A percentile compares a stretch with the other conserved stretches of the same genome.
These are phyloP conservation scores for Colletotrichum magnum DNA, from an alignment of 2,329 filamentous ascomycete genomes.

Conservation along the genomic window DNA sequence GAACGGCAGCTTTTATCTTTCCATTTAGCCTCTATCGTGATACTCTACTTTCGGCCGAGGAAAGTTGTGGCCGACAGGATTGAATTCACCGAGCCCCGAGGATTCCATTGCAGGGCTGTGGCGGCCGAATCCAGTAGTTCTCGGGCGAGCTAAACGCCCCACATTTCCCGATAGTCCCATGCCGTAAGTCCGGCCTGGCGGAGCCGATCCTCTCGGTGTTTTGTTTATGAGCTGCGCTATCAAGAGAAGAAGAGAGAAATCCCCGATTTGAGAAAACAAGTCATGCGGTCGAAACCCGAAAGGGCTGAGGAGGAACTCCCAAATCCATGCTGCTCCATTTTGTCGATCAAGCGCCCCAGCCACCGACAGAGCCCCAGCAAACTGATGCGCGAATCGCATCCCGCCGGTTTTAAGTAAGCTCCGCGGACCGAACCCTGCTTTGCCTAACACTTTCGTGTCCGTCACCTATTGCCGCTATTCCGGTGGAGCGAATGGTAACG, in stretches of 20 bases:
- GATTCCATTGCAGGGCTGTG: neutral
- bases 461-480: neutral
- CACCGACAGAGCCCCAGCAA: neutral
- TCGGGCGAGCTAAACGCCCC: neutral
- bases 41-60: neutral
- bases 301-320: neutral
- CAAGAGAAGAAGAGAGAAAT: neutral
- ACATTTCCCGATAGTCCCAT: slow-evolving; percentile 12
- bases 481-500: slow-evolving; percentile 7
- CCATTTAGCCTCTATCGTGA: slow-evolving; percentile 2
- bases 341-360: slow-evolving; percentile 14
- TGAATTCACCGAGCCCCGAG: slow-evolving; percentile 17
- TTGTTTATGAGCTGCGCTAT: slow-evolving; percentile 11
- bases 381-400: slow-evolving; percentile 32
- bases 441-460: slow-evolving; percentile 1
- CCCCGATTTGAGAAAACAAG: neutral
- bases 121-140: neutral
- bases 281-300: neutral
- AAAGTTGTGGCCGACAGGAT: neutral
- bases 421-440: neutral
- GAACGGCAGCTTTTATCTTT: neutral
- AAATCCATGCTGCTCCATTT: neutral
- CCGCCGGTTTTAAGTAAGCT: neutral
- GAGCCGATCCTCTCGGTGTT: slow-evolving; percentile 27
- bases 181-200: neutral